Percentiles rank a stretch among this genome's conserved stretches.
Conservation (phyloP, 2,329 filamentous ascomycete genomes). For the Geoglossum cookeanum region DNA sequence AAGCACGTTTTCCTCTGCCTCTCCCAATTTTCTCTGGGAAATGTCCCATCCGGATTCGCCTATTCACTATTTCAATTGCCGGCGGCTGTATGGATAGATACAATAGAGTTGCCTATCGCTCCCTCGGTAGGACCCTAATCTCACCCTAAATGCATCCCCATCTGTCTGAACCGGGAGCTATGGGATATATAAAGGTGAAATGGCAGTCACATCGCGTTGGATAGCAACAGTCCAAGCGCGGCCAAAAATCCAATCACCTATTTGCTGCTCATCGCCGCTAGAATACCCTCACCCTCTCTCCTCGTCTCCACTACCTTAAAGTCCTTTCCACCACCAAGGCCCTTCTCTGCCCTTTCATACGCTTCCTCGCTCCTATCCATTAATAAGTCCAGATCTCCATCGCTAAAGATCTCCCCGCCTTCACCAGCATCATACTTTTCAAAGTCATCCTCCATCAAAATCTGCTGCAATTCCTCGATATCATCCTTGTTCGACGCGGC, state of each 20-base stretch:
- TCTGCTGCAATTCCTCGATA: conserved; percentile 26
- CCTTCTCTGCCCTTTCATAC: conserved; percentile 47
- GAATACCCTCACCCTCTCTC: conserved; percentile 22
- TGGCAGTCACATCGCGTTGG: too few relatives aligned
- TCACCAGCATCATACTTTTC: conserved; percentile 37
- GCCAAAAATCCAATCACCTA: background rate
- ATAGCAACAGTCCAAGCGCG: too few relatives aligned
- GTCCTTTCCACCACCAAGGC: conserved; percentile 12
- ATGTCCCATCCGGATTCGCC: too few relatives aligned
- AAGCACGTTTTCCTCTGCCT: too few relatives aligned
- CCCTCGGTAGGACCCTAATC: too few relatives aligned
- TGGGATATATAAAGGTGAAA: too few relatives aligned
- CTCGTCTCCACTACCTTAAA: conserved; percentile 74
- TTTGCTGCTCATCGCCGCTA: background rate
- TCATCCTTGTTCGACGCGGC: conserved; percentile 20
- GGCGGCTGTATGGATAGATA: too few relatives aligned
- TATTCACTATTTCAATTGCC: too few relatives aligned
- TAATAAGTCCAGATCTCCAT: conserved; percentile 57
- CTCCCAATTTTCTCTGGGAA: too few relatives aligned
- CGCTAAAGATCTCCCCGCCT: conserved; percentile 41
- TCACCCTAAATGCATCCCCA: too few relatives aligned
- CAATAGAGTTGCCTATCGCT: too few relatives aligned
- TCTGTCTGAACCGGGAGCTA: too few relatives aligned
- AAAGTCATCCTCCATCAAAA: conserved; percentile 44
- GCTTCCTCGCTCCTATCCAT: conserved; percentile 55